Evolutionary conservation across 2,329 filamentous ascomycete genomes (phyloP), one percentile per base, ranked within the genome.

Genomic region (Colletotrichum sansevieriae): DNA sequence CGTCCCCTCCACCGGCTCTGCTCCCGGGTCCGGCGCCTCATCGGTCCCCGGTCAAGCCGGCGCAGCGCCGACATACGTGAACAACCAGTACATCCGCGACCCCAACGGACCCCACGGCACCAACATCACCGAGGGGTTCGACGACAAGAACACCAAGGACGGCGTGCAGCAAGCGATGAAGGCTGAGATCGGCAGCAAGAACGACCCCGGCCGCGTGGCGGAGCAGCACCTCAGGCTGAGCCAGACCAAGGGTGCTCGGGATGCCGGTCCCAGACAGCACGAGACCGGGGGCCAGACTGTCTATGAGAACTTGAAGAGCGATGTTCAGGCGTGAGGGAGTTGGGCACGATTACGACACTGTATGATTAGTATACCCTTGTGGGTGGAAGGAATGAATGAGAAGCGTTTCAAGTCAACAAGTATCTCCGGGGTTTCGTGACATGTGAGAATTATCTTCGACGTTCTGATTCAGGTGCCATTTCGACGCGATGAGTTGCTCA

Each of bases 131-230:
- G 78, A 81, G 39, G 78, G 75, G 9, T 78, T 82, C 35, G 78
- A 78, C 56, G 63, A 76, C 5, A 72, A 74, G 9, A 75, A 76
- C 57, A 75, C 75, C 4, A 68, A 78, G 60, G 79, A 83, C 65
- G 81, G 77, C 4, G 65, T 78, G 43, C 75, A 78, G 74, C 81
- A 78, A 69, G 78, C 80, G 2, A 76, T 84, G 69, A 74, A 77
- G 61, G 72, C 79, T 4, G 81, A 85, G 72, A 81, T 82, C 68
- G 85, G 85, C 2, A 81, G 79, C 6, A 77, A 81, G 72, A 75
- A 84, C 65, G 85, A 87, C 71, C 85, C 85, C 4, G 79, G 80
- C 58, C 73, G 81, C 9, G 65, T 79, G 44, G 84, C 84, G 4
- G 84, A 85, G 75, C 71, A 77, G 46, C 80, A 81, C 71, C 79